phyloP scores from a whole-genome alignment of 2,329 filamentous ascomycete genomes.

The Aurifilum marmelostoma region DNA sequence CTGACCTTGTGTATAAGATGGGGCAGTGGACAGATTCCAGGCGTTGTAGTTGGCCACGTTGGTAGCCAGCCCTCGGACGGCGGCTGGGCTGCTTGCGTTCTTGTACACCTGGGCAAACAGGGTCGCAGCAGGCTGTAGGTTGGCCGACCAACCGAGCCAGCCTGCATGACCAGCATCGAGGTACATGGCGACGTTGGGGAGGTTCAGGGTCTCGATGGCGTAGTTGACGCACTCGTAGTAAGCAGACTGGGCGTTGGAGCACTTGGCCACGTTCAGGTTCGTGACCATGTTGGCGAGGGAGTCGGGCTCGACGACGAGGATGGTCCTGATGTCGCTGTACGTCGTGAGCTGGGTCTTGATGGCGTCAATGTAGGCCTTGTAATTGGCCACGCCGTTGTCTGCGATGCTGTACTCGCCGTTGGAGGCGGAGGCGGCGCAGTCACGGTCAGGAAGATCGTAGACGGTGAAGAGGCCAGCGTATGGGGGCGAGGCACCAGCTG shows the following conservation, averaged over 20 bases:
- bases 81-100: conserved; percentile 51
- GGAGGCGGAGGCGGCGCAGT: conserved; percentile 60
- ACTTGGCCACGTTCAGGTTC: conserved; percentile 56
- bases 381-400: conserved; percentile 54
- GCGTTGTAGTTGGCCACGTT: conserved; percentile 64
- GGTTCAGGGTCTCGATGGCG: conserved; percentile 54
- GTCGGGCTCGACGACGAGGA: conserved; percentile 58
- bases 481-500: conserved; percentile 30
- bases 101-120: conserved; percentile 54
- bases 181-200: conserved; percentile 62
- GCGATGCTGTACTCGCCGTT: conserved; percentile 59
- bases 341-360: conserved; percentile 47
- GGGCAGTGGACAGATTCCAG: conserved; percentile 46
- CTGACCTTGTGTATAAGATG: conserved; percentile 34
- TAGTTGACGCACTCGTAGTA: conserved; percentile 56
- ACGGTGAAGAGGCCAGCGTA: conserved; percentile 57
- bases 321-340: conserved; percentile 48
- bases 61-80: conserved; percentile 58
- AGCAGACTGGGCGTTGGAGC: conserved; percentile 48
- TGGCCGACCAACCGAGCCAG: conserved; percentile 62
- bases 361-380: conserved; percentile 59
- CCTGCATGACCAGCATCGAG: conserved; percentile 61
- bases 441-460: conserved; percentile 62
- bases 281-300: conserved; percentile 63
- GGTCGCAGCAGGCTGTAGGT: conserved; percentile 52